Conservation (phyloP, 2,329 filamentous ascomycete species). For the Lachnellula hyalina region DNA sequence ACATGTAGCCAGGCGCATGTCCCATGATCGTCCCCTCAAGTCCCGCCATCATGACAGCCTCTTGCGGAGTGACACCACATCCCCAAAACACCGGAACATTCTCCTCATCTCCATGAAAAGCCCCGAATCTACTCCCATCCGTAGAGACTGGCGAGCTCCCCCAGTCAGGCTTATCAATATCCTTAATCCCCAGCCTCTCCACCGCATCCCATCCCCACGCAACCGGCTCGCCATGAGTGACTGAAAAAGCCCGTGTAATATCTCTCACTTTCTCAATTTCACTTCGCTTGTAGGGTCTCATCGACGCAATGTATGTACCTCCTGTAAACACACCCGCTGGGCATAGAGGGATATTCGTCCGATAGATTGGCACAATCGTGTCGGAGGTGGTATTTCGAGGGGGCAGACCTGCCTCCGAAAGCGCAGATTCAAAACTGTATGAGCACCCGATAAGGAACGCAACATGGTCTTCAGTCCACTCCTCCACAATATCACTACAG, state of each 20-base stretch:
- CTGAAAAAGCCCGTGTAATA: slow-evolving; percentile 49
- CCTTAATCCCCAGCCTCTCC: slow-evolving; percentile 45
- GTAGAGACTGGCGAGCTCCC: slow-evolving; percentile 42
- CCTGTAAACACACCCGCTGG: slow-evolving; percentile 53
- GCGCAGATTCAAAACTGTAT: slow-evolving; percentile 57
- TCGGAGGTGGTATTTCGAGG: slow-evolving; percentile 44
- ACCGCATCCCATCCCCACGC: slow-evolving; percentile 60
- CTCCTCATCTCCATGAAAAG: slow-evolving; percentile 33
- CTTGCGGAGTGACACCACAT: slow-evolving; percentile 62
- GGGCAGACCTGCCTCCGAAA: slow-evolving; percentile 43
- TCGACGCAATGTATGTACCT: slow-evolving; percentile 54
- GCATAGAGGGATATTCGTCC: slow-evolving; percentile 49
- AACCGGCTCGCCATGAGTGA: slow-evolving; percentile 59
- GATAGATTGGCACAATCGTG: slow-evolving; percentile 57
- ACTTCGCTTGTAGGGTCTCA: slow-evolving; percentile 49
- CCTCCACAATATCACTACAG: slow-evolving; percentile 38
- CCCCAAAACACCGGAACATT: slow-evolving; percentile 57
- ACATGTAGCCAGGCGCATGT: slow-evolving; percentile 59
- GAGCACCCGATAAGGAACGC: slow-evolving; percentile 60
- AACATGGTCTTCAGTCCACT: slow-evolving; percentile 55
- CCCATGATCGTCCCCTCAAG: slow-evolving; percentile 53
- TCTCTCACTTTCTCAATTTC: slow-evolving; percentile 48
- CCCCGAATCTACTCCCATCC: slow-evolving; percentile 35
- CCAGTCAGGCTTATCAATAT: slow-evolving; percentile 51
- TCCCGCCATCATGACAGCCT: slow-evolving; percentile 52